Conservation (phyloP, 495 filamentous ascomycete species). For the Aspergillus affinis region DNA sequence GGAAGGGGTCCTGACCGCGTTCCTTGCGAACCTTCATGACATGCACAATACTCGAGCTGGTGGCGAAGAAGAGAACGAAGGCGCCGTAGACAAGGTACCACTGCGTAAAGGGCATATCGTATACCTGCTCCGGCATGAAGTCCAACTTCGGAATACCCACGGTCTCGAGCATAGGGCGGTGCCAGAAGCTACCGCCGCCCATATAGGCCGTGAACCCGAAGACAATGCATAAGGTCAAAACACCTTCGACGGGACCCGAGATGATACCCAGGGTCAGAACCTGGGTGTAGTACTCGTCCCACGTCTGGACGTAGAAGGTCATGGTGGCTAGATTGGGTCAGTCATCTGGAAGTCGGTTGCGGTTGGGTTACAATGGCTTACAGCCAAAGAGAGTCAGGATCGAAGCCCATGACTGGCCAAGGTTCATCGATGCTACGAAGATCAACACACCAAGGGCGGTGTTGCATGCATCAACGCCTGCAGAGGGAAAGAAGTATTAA, state of each 20-base stretch:
- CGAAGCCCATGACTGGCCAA: conserved; percentile 91
- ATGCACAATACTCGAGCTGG: conserved; percentile 65
- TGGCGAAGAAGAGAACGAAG: conserved; percentile 81
- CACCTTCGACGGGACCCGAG: conserved; percentile 93
- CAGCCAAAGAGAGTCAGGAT: conserved; percentile 81
- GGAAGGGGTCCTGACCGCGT: conserved; percentile 64
- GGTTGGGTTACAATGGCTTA: conserved; percentile 34
- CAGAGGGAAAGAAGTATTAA: conserved; percentile 5
- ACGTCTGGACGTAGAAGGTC: conserved; percentile 97
- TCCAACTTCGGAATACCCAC: conserved; percentile 64
- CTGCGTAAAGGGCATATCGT: conserved; percentile 78
- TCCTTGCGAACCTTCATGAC: conserved; percentile 77
- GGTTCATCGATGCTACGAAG: conserved; percentile 86
- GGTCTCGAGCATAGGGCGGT: conserved; percentile 71
- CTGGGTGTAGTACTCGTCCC: conserved; percentile 98
- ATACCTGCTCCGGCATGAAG: conserved; percentile 66
- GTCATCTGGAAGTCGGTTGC: conserved; percentile 5
- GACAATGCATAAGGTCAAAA: conserved; percentile 77
- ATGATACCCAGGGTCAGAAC: conserved; percentile 89
- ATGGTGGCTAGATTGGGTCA: conserved; percentile 57
- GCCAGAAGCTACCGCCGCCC: conserved; percentile 91
- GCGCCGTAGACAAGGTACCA: conserved; percentile 94
- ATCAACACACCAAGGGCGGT: conserved; percentile 91
- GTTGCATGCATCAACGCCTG: conserved; percentile 90
- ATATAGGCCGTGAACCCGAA: conserved; percentile 82